These are phyloP conservation scores for Rhododendron mucronatum DNA, from an alignment of 148 eudicot genomes.

Conservation along the genomic window DNA sequence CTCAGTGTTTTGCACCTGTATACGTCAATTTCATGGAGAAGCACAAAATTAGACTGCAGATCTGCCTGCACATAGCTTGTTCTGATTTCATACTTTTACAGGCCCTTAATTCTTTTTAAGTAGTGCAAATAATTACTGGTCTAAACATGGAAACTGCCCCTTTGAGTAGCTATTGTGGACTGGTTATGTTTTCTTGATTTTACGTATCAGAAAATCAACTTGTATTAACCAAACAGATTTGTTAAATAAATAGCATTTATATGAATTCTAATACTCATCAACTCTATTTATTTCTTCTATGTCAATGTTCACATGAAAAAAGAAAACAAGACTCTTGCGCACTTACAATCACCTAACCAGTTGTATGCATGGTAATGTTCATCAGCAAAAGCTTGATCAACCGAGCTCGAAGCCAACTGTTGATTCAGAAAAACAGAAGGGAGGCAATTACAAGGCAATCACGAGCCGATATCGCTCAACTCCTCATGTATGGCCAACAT, in stretches of 20 bases:
- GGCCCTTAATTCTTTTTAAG: too few species aligned
- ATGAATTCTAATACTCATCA: background rate
- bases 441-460: constrained; percentile 22
- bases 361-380: background rate
- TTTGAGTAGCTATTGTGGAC: too few species aligned
- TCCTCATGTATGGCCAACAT: constrained; percentile 7
- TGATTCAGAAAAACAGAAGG: constrained; percentile 19
- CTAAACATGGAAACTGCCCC: too few species aligned
- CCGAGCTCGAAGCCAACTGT: constrained; percentile 8
- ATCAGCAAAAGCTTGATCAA: constrained; percentile 26
- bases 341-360: background rate
- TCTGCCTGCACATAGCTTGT: background rate
- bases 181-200: too few species aligned
- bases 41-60: background rate
- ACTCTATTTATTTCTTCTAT: too few species aligned
- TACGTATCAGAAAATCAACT: too few species aligned
- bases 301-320: background rate
- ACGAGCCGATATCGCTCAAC: constrained; percentile 20
- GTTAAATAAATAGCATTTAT: background rate
- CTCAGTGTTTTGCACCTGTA: background rate
- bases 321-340: background rate
- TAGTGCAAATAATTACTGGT: too few species aligned
- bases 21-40: background rate
- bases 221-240: background rate
- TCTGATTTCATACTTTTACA: background rate